Conservation (phyloP, 257 asterid species). For the Avicennia marina region DNA sequence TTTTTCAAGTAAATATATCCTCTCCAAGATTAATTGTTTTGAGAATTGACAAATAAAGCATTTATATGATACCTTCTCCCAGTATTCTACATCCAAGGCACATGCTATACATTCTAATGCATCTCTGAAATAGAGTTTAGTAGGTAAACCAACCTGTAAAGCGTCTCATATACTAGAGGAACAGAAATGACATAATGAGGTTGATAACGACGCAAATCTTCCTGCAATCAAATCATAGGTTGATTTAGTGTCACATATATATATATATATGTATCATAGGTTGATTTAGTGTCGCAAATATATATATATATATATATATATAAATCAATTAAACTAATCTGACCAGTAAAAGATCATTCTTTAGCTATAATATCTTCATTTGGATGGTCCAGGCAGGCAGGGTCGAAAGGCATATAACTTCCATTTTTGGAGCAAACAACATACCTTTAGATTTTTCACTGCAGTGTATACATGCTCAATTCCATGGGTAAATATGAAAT, state of each 20-base stretch:
- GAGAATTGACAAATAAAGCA: too few relatives aligned
- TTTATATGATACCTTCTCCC: too few relatives aligned
- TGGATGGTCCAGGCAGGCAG: neutral
- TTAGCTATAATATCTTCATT: neutral
- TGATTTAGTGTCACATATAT: neutral
- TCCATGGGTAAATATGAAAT: constrained; percentile 73
- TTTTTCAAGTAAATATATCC: too few relatives aligned
- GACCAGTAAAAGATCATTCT: neutral
- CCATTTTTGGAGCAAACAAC: constrained; percentile 13
- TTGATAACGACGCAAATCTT: constrained; percentile 70
- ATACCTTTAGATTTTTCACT: constrained; percentile 65
- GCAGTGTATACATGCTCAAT: constrained; percentile 77
- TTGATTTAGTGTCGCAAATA: neutral
- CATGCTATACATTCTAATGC: neutral
- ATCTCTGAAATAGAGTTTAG: too few relatives aligned
- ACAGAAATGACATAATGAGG: constrained; percentile 83
- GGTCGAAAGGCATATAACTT: constrained; percentile 6
- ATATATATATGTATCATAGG: constrained; percentile 8
- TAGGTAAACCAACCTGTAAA: constrained; percentile 55
- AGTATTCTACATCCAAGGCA: neutral
- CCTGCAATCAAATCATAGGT: constrained; percentile 43
- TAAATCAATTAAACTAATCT: too few relatives aligned
- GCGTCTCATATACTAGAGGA: constrained; percentile 88
- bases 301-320: too few relatives aligned
- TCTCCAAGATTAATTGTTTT: too few relatives aligned